These are phyloP conservation scores for Colletotrichum brevisporum DNA, from an alignment of 2,329 filamentous ascomycete species.

Conservation along the genomic window DNA sequence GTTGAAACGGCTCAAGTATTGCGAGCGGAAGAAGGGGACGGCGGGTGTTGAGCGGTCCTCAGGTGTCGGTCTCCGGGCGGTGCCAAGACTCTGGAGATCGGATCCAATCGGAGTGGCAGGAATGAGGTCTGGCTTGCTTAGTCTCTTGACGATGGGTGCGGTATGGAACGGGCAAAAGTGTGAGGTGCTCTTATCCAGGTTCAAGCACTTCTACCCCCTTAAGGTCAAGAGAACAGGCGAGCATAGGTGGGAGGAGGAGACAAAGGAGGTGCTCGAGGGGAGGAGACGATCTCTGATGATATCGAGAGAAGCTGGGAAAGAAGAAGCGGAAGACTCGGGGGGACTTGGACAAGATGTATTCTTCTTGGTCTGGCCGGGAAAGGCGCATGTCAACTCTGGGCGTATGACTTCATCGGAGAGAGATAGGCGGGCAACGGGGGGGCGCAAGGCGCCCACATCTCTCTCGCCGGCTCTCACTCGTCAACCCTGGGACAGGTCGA, in stretches of 20 bases:
- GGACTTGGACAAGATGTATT: slow-evolving; percentile 39
- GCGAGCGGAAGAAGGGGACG: not conserved
- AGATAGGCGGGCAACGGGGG: slow-evolving; percentile 23
- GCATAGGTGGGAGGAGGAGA: slow-evolving; percentile 29
- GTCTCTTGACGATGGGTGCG: slow-evolving; percentile 4
- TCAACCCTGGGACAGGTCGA: slow-evolving; percentile 1
- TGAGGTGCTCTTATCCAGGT: slow-evolving; percentile 39
- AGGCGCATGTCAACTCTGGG: slow-evolving; percentile 21
- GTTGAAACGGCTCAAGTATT: not conserved
- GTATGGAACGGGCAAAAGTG: slow-evolving; percentile 39
- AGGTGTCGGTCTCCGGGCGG: slow-evolving; percentile 4
- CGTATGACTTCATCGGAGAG: slow-evolving; percentile 41
- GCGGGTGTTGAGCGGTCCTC: not conserved
- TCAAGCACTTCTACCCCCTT: slow-evolving; percentile 41
- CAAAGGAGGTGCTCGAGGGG: slow-evolving; percentile 1
- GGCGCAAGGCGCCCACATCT: slow-evolving; percentile 11
- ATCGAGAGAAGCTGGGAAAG: slow-evolving; percentile 28
- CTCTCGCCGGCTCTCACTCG: not conserved
- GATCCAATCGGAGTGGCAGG: slow-evolving; percentile 15
- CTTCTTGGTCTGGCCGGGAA: slow-evolving; percentile 2
- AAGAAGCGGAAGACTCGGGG: slow-evolving; percentile 22
- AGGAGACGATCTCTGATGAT: slow-evolving; percentile 20
- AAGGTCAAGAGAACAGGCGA: slow-evolving; percentile 34
- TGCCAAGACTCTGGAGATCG: slow-evolving; percentile 20
- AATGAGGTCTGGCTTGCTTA: not conserved